Percentiles rank a stretch among this genome's conserved stretches.
phyloP scores from a whole-genome alignment of 1,139 yeast species.

The Pichia sp. region DNA sequence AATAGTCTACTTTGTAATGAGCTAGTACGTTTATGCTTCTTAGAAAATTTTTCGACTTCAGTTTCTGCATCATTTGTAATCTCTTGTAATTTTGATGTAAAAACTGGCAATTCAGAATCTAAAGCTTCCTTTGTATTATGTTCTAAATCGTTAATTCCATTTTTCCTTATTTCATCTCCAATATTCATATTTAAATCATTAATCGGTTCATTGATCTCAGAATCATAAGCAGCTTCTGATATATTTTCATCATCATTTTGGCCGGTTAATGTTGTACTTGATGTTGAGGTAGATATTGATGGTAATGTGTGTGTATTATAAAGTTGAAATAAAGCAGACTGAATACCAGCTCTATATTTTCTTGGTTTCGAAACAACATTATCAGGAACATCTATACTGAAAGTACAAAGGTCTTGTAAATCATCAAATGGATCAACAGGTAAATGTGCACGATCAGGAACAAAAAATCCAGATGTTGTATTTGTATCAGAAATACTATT shows the following conservation, averaged over 20 bases:
- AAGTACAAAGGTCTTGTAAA: slow-evolving; percentile 20
- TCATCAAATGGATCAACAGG: slow-evolving; percentile 25
- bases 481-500: neutral
- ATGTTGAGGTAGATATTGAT: neutral
- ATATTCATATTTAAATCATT: slow-evolving; percentile 5
- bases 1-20: slow-evolving; percentile 9
- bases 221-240: slow-evolving; percentile 1
- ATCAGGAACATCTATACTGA: slow-evolving; percentile 22
- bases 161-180: slow-evolving; percentile 2
- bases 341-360: slow-evolving; percentile 74
- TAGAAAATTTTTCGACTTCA: slow-evolving; percentile 1
- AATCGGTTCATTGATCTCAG: slow-evolving; percentile 10
- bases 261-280: neutral
- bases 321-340: slow-evolving; percentile 65
- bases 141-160: neutral
- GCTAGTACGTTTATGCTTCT: slow-evolving; percentile 6
- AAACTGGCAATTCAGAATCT: slow-evolving; percentile 1
- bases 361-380: slow-evolving; percentile 36
- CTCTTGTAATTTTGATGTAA: slow-evolving; percentile 4
- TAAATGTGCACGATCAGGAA: slow-evolving; percentile 13
- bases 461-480: slow-evolving; percentile 7
- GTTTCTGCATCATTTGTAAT: slow-evolving; percentile 2
- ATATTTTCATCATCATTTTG: neutral
- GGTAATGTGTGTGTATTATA: slow-evolving; percentile 32
- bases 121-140: neutral